Evolutionary conservation across 306 rosid genomes (phyloP), one percentile per base, ranked within the genome.

Genomic region (Medicago ruthenica): DNA sequence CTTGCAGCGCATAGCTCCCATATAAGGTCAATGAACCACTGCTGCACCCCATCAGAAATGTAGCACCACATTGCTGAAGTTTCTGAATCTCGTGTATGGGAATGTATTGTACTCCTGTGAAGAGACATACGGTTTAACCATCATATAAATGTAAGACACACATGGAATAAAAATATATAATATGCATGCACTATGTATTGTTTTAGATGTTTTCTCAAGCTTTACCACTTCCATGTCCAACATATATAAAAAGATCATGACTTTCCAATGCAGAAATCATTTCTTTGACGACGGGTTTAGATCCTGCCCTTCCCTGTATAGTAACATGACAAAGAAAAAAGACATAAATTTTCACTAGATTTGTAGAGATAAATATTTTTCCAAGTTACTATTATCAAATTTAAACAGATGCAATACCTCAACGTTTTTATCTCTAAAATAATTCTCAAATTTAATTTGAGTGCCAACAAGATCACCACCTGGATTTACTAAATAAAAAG

Each of bases 151-250:
- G 31, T 20, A 22, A 58, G 45, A 41, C 47, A 36, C 34, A 47
- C 62, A 64, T 61, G 72, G 44, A 72, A 83, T 66, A 42, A 45
- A 22, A 60, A 41, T 31, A 65, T 37, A 67, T 34, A 73, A 20
- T 24, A 24, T 21, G 6, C 37, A 40, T 67, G 40, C 12, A 50
- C 11, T 31, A 78, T 22, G 10, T n/a, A 3, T 13, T 53, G 64
- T 54, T 22, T 54, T 51, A 76, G 73, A 34, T 44, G 70, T 76
- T 53, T 68, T 20, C 18, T 58, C 10, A 63, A 61, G 58, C 75
- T 42, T 77, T 90, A 95, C 99, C 97, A 81, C 97, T 92, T 82
- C 99, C 99, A 77, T 95, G 99, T 22, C 99, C 97, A 63, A 92
- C 85, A 83, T 92, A 95, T 58, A 92, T 81, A 78, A 90, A 90